A percentile compares a stretch with the other conserved stretches of the same genome.
phyloP scores from a whole-genome alignment of 768 basidiomycete species.

The Strobilomyces dryophilus region DNA sequence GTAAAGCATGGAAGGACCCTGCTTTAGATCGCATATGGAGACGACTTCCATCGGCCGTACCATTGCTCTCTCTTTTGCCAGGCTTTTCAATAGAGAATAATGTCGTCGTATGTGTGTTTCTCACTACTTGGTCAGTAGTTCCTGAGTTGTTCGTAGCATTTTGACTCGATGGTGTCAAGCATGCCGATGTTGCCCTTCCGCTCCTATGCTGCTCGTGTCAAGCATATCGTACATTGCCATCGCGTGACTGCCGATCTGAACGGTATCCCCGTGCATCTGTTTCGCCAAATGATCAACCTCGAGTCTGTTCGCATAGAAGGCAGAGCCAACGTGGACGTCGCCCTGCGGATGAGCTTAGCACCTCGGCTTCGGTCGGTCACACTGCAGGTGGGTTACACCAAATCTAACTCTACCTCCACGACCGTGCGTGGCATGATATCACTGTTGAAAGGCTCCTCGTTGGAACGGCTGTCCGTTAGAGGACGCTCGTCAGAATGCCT shows the following conservation, averaged over 20 bases:
- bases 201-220: constrained; percentile 25
- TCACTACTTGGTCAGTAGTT: neutral
- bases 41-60: constrained; percentile 37
- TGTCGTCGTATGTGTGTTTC: constrained; percentile 11
- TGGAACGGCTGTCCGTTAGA: constrained; percentile 38
- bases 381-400: constrained; percentile 28
- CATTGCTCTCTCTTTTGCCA: constrained; percentile 37
- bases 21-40: constrained; percentile 46
- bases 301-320: constrained; percentile 20
- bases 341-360: constrained; percentile 30
- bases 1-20: constrained; percentile 45
- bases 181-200: constrained; percentile 5
- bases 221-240: constrained; percentile 21
- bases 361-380: constrained; percentile 33
- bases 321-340: constrained; percentile 10
- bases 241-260: constrained; percentile 6
- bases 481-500: constrained; percentile 31
- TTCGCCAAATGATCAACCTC: constrained; percentile 11
- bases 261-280: constrained; percentile 1
- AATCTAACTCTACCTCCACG: constrained; percentile 25
- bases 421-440: constrained; percentile 18
- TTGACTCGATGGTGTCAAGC: constrained; percentile 2
- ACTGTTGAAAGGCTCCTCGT: constrained; percentile 23
- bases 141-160: constrained; percentile 9
- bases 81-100: constrained; percentile 9